Percentiles rank a stretch among this genome's conserved stretches.
phyloP scores from a whole-genome alignment of 306 rosid species.

The Cucumis cinereus region DNA sequence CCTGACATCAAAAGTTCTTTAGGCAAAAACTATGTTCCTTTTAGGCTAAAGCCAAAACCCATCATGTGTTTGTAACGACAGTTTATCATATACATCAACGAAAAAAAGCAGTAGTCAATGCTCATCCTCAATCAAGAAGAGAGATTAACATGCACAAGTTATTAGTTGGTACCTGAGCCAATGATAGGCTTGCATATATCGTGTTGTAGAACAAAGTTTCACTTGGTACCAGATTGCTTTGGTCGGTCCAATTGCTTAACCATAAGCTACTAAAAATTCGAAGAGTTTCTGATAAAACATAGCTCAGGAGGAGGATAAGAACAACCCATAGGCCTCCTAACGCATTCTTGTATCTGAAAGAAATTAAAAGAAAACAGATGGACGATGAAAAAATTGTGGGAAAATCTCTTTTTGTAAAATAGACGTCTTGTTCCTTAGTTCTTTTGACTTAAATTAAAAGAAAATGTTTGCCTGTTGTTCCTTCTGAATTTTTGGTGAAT shows the following conservation, averaged over 20 bases:
- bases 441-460: no score
- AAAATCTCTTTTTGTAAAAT: no score
- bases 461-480: no score
- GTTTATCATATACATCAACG: slow-evolving; percentile 23
- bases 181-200: slow-evolving; percentile 57
- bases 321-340: slow-evolving; percentile 88
- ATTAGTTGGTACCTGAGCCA: slow-evolving; percentile 51
- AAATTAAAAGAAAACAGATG: background rate
- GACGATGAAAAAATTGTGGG: background rate
- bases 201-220: slow-evolving; percentile 49
- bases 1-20: slow-evolving; percentile 31
- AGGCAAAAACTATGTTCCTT: background rate
- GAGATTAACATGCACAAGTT: background rate
- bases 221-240: slow-evolving; percentile 26
- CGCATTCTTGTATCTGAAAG: slow-evolving; percentile 59
- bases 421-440: no score
- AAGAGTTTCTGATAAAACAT: slow-evolving; percentile 52
- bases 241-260: slow-evolving; percentile 78
- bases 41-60: background rate
- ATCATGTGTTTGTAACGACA: slow-evolving; percentile 18
- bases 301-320: slow-evolving; percentile 48
- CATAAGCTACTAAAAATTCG: slow-evolving; percentile 84
- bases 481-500: no score
- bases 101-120: background rate
- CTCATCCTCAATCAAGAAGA: background rate